Conservation (phyloP, 371 early-diverging fungal species). For the Furculomyces boomerangus region DNA sequence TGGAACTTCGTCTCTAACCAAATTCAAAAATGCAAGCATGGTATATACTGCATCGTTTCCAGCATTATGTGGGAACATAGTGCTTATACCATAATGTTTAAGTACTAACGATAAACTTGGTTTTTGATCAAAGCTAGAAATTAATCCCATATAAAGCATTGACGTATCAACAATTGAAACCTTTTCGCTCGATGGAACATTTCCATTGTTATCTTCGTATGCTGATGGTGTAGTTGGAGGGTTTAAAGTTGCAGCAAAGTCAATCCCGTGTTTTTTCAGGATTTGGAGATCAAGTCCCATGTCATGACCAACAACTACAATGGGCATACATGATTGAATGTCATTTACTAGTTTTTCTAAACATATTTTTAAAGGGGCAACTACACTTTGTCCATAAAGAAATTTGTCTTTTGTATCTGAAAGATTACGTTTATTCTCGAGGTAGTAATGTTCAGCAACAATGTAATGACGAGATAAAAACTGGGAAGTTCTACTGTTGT, state of each 20-base stretch:
- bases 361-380: constrained; percentile 17
- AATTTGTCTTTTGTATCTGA: constrained; percentile 33
- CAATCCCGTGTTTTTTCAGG: constrained; percentile 16
- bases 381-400: constrained; percentile 36
- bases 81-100: background rate
- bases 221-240: background rate
- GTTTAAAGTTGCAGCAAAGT: constrained; percentile 6
- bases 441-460: constrained; percentile 28
- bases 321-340: background rate
- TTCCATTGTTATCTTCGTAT: background rate
- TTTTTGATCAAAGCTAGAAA: background rate
- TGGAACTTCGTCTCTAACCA: constrained; percentile 1
- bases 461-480: constrained; percentile 40
- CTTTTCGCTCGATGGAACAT: background rate
- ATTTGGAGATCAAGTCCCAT: constrained; percentile 34
- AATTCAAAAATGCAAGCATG: constrained; percentile 25
- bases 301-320: constrained; percentile 35
- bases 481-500: constrained; percentile 23
- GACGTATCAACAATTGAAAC: background rate
- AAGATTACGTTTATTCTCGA: constrained; percentile 36
- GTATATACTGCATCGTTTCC: constrained; percentile 54
- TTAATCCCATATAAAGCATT: background rate
- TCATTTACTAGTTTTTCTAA: constrained; percentile 12
- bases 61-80: background rate
- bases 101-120: background rate